Base-by-base conservation (phyloP, 2,329 filamentous ascomycete species). In the Tolypocladium nubicola region DNA sequence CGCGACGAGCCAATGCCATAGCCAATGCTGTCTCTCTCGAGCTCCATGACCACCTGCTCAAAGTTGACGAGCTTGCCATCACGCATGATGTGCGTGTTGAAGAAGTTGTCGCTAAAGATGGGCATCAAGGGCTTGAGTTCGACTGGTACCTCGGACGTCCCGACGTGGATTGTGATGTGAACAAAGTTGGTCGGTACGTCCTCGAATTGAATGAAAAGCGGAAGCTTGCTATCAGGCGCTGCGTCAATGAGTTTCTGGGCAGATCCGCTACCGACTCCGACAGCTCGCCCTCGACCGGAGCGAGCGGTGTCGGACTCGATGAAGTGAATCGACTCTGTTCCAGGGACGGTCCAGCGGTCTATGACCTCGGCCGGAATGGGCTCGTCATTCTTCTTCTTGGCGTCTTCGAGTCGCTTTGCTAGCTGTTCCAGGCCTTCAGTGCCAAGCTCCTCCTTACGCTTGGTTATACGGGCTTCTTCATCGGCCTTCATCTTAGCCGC, bases 171-270 rank as follows among this genome's bases (percentile, higher is more conserved):
- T 53, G 84, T 87, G 58, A 97, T 81, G 64, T 93, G 88, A 8
- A 96, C 90, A 70, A 99, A 99, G 67, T 90, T 96, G 59, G 90
- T 95, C 2, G 88, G 87, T 16, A 97, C 91, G 66, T 96, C 87
- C 72, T 99, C 94, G 63, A 95, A 99, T 72, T 99, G 93, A n/a
- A 99, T 80, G 72, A 97, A 99, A 2, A 97, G 76, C 0, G 90
- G 88, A n/a, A 86, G 69, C 40, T 86, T 72, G 8, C 75, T 77
- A 21, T 75, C 62, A 41, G 81, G 78, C 45, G 90, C 83, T 16
- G 79, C 76, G 68, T 97, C 89, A 53, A 99, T 83, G 53, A 86
- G 73, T 59, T 84, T 79, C 70, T 99, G 94, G 5, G 90, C 83
- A 4, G 80, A 70, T 62, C 90, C 93, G 37, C 85, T 74, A 0